Percentiles rank a stretch among this genome's conserved stretches.
phyloP scores from a whole-genome alignment of 2,329 filamentous ascomycete genomes.

The Venturia asperata region DNA sequence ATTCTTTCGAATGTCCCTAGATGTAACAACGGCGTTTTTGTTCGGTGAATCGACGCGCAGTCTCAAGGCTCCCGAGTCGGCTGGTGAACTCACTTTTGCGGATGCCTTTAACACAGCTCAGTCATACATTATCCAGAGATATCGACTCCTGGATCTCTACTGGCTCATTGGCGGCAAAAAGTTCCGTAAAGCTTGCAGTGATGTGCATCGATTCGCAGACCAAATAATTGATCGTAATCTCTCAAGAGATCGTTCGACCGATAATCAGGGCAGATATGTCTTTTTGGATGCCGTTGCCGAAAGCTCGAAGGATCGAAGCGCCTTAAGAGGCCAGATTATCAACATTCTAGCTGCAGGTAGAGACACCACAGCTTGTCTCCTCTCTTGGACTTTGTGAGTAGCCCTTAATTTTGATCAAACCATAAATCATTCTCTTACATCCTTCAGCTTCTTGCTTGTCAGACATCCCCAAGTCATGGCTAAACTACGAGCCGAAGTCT shows the following conservation, averaged over 20 bases:
- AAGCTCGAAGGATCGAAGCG: slow-evolving; percentile 60
- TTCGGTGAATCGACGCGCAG: slow-evolving; percentile 67
- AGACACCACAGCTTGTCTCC: slow-evolving; percentile 77
- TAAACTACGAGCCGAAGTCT: slow-evolving; percentile 67
- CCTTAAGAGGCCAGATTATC: slow-evolving; percentile 78
- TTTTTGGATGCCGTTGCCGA: slow-evolving; percentile 79
- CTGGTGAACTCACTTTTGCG: slow-evolving; percentile 53
- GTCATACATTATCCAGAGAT: slow-evolving; percentile 48
- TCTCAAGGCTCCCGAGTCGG: slow-evolving; percentile 46
- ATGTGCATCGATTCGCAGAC: slow-evolving; percentile 69
- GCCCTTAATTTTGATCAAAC: background rate
- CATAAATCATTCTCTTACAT: background rate
- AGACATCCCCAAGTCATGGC: slow-evolving; percentile 60
- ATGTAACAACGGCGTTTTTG: slow-evolving; percentile 80
- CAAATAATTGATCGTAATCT: slow-evolving; percentile 71
- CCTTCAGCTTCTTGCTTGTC: slow-evolving; percentile 47
- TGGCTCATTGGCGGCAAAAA: slow-evolving; percentile 53
- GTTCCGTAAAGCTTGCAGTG: slow-evolving; percentile 58
- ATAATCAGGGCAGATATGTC: slow-evolving; percentile 65
- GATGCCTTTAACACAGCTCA: slow-evolving; percentile 76
- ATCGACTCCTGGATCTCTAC: slow-evolving; percentile 56
- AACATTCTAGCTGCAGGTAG: slow-evolving; percentile 76
- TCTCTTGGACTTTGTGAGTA: slow-evolving; percentile 69
- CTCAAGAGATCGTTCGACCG: slow-evolving; percentile 61
- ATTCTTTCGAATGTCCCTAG: slow-evolving; percentile 76